Conservation (phyloP, 495 filamentous ascomycete species). For the Xylaria castorea region DNA sequence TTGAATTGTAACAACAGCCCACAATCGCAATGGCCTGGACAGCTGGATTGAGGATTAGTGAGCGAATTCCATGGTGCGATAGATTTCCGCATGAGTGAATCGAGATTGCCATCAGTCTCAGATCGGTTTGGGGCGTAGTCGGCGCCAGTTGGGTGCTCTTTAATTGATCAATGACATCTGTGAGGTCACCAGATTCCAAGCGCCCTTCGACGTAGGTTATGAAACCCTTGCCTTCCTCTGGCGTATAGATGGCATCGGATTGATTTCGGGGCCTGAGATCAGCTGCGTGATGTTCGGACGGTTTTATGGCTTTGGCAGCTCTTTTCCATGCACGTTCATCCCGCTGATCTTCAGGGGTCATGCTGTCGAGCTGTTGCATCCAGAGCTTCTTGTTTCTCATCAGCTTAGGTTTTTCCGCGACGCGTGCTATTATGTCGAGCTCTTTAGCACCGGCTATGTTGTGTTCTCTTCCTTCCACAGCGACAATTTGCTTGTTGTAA, state of each 20-base stretch:
- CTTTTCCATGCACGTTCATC: constrained; percentile 50
- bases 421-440: constrained; percentile 77
- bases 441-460: constrained; percentile 85
- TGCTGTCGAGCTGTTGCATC: constrained; percentile 53
- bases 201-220: constrained; percentile 70
- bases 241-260: constrained; percentile 53
- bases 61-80: constrained; percentile 90
- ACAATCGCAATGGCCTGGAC: constrained; percentile 91
- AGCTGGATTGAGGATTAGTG: constrained; percentile 78
- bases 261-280: constrained; percentile 57
- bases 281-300: constrained; percentile 43
- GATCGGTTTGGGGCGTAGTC: constrained; percentile 42
- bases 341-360: constrained; percentile 46
- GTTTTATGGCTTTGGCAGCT: constrained; percentile 44
- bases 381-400: constrained; percentile 79
- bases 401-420: constrained; percentile 70
- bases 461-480: constrained; percentile 84
- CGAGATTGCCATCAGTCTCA: constrained; percentile 82
- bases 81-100: constrained; percentile 98
- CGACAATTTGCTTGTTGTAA: constrained; percentile 85
- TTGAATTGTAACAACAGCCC: constrained; percentile 96
- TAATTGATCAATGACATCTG: constrained; percentile 58
- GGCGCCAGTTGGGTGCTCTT: constrained; percentile 38
- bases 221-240: constrained; percentile 64
- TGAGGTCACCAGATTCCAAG: constrained; percentile 65